Evolutionary conservation across 228 moss, liverwort and hornwort species (phyloP).

Genomic region (Sphagnum magellanicum): DNA sequence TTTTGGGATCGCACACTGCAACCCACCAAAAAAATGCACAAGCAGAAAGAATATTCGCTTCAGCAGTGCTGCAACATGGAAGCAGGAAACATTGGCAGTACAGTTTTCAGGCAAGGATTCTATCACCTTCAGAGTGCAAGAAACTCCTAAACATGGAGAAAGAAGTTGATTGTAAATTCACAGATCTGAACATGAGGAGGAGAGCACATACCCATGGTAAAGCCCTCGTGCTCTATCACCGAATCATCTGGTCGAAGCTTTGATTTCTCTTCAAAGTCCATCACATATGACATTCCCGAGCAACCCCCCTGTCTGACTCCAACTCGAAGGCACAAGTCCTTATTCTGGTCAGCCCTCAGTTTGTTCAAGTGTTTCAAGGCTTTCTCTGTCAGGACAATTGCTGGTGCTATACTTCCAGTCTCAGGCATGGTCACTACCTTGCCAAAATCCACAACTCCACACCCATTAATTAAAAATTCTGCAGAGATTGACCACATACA

Average conservation of each 20-base stretch:
- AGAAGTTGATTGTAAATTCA: background rate
- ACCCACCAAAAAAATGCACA: background rate
- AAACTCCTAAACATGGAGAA: background rate
- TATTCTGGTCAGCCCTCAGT: conserved; percentile 60
- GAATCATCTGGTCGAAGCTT: conserved; percentile 82
- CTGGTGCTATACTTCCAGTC: conserved; percentile 38
- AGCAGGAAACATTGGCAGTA: background rate
- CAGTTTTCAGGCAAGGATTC: too few relatives aligned
- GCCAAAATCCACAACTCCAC: too few relatives aligned
- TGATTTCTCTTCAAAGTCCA: conserved; percentile 86
- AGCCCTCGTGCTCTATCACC: conserved; percentile 78
- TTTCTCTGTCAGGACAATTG: conserved; percentile 73
- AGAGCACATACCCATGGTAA: conserved; percentile 57
- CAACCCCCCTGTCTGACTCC: conserved; percentile 97
- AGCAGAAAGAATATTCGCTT: too few relatives aligned
- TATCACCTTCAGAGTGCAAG: background rate
- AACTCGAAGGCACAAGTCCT: conserved; percentile 64
- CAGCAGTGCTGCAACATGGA: background rate
- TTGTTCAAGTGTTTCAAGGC: conserved; percentile 67
- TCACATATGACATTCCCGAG: conserved; percentile 97
- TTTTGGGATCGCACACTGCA: conserved; percentile 96
- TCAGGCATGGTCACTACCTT: too few relatives aligned
- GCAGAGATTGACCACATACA: too few relatives aligned
- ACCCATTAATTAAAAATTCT: too few relatives aligned
- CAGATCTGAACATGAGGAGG: background rate